Base-by-base conservation (phyloP, 305 asterid species). In the Plantago lanceolata region DNA sequence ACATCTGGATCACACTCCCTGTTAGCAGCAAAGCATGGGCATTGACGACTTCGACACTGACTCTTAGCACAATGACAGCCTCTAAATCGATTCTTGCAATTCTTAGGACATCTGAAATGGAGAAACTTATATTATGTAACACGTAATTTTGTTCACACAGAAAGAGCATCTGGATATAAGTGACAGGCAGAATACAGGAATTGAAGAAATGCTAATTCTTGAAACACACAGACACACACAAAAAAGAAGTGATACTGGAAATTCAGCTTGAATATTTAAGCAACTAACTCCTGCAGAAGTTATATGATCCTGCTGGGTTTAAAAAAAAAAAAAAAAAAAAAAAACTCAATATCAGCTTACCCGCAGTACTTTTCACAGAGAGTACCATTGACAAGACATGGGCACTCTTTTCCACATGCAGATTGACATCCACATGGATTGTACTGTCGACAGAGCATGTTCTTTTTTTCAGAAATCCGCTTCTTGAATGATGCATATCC, bases 31-130 rank as follows among this genome's bases (percentile, higher is more conserved):
- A 93, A 93, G 71, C 99, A 93, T 14, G 99, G 96, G 64, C 97
- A 93, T 67, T 90, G 99, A 62, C 96, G 95, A 78, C 99, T 93
- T 69, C 99, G 87, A 71, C 99, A 93, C 85, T 93, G 99, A 79
- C 99, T 90, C 76, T 90, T 93, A 55, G 95, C 94, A 73, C 99
- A 93, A 71, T 90, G 96, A 76, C 99, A 93, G 50, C 99, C 99
- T 79, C 97, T 85, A 75, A 93, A 93, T 50, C 92, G 85, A 69
- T 93, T 90, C 82, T 90, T 93, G 87, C 99, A 93, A 68, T 78
- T 84, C 82, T 87, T 90, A 69, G 95, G 85, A 73, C 99, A 93
- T 71, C 99, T 93, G 77, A 71, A 55, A 71, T 21, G 52, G 62
- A 68, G 59, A 67, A 67, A 37, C 15, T 61, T 59, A 59, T 31